These are phyloP conservation scores for Cordyceps javanica DNA, from an alignment of 2,329 filamentous ascomycete genomes.

Conservation along the genomic window DNA sequence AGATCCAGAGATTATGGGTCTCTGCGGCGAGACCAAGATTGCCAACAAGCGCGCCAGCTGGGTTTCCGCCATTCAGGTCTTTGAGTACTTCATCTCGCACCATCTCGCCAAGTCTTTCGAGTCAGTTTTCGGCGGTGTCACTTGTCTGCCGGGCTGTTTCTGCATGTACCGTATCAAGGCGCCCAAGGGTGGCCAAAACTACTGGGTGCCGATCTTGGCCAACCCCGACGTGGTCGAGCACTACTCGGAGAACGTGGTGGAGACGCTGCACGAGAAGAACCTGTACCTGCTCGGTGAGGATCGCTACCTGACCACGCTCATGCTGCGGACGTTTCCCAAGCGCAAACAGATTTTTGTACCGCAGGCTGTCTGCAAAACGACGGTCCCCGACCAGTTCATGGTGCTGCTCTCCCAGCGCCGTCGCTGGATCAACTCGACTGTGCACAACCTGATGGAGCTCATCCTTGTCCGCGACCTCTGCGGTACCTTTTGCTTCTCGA, in stretches of 20 bases:
- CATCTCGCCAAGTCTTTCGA: conserved; percentile 96
- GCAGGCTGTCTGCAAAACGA: conserved; percentile 97
- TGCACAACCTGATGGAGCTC: conserved; percentile 98
- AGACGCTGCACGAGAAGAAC: conserved; percentile 98
- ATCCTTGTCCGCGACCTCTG: conserved; percentile 92
- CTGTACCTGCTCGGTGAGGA: conserved; percentile 86
- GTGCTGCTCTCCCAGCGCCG: conserved; percentile 90
- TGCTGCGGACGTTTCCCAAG: conserved; percentile 98
- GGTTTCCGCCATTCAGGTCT: conserved; percentile 98
- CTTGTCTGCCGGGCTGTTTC: conserved; percentile 96
- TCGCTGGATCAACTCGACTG: conserved; percentile 98
- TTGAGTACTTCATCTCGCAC: conserved; percentile 99
- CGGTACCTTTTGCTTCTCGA: conserved; percentile 98
- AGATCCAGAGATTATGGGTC: conserved; percentile 97
- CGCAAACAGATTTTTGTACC: conserved; percentile 98
- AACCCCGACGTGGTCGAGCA: conserved; percentile 99
- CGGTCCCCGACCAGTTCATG: conserved; percentile 86
- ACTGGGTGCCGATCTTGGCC: conserved; percentile 97
- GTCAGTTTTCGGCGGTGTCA: conserved; percentile 97
- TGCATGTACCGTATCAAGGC: conserved; percentile 99
- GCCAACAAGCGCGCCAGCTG: conserved; percentile 93
- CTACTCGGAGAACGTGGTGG: conserved; percentile 98
- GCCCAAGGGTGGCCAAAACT: conserved; percentile 96
- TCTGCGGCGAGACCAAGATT: conserved; percentile 99
- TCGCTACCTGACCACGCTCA: conserved; percentile 91